Evolutionary conservation across 805 yeast genomes (phyloP), one percentile per base, ranked within the genome.

Genomic region (Clavispora vitiphila): DNA sequence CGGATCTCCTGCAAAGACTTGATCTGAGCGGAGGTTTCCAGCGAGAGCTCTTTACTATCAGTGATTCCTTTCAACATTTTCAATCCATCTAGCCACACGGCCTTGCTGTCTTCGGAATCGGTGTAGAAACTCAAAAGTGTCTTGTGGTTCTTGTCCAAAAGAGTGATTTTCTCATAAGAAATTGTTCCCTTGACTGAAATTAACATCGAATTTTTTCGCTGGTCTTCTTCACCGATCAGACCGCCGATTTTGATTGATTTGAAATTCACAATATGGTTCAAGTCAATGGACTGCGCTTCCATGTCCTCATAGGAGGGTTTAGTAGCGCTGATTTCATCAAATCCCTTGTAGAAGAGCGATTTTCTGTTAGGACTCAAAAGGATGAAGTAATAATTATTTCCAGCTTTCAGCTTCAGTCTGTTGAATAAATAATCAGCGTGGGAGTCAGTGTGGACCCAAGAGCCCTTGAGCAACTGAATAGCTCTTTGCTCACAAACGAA

Each of bases 31-130:
- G 61, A 59, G 7, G 75, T 68, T 24, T 68, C 72, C 8, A 41
- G 47, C 0, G 72, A 66, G 24, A 69, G 58, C 26, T 62, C 60
- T 14, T 64, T 64, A 1, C 57, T 55, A 16, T 57, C 57, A 3
- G 51, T 56, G 47, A 55, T 50, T 5, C 69, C 70, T 46, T 61
- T 64, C 49, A 69, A 64, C 70, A 69, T 51, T 44, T 77, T 78
- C 41, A 86, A 59, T 0, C 95, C 96, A 61, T 87, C 95, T 26
- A 83, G 64, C 95, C 95, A 87, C 7, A 81, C 76, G 40, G 76
- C 77, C 34, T 83, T 78, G 37, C 78, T 73, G 37, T 82, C 86
- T 48, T 76, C 74, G 1, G 86, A 81, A 44, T 84, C 90, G 11
- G 86, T 76, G 56, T 74, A 86, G 52, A 86, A 82, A n/a, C 71